Percentiles rank a stretch among this genome's conserved stretches.
Evolutionary conservation across 768 basidiomycete genomes (phyloP).

Genomic region (Lentinus brumalis): DNA sequence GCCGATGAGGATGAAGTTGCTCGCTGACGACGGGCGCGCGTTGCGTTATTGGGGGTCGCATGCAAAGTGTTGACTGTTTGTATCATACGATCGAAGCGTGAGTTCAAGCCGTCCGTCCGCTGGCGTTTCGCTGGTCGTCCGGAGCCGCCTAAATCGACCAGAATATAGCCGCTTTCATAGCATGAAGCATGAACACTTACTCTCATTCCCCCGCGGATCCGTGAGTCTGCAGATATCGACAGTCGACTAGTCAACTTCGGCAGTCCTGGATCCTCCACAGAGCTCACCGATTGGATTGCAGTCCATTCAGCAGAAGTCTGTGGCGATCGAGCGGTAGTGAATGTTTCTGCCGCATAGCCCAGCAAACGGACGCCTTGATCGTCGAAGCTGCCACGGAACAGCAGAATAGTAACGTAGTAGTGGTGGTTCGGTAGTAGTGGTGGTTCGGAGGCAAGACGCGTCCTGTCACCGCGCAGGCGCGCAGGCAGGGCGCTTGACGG

Average conservation of each 20-base stretch:
- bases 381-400: too few relatives aligned
- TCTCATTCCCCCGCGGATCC: not conserved
- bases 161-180: not conserved
- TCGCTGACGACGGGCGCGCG: conserved; percentile 31
- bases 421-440: too few relatives aligned
- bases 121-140: conserved; percentile 45
- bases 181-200: not conserved
- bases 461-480: too few relatives aligned
- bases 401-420: too few relatives aligned
- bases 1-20: conserved; percentile 43
- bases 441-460: too few relatives aligned
- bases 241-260: not conserved
- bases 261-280: not conserved
- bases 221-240: not conserved
- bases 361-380: too few relatives aligned
- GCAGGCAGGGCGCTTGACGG: too few relatives aligned
- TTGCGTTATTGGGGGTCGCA: not conserved
- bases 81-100: conserved; percentile 69
- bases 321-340: not conserved
- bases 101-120: conserved; percentile 52
- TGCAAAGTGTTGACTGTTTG: conserved; percentile 52
- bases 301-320: conserved; percentile 10
- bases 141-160: not conserved
- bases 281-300: conserved; percentile 6
- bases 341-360: not conserved